Evolutionary conservation across 2,329 filamentous ascomycete genomes (phyloP), one percentile per base, ranked within the genome.

Genomic region (Blastomyces gilchristii): DNA sequence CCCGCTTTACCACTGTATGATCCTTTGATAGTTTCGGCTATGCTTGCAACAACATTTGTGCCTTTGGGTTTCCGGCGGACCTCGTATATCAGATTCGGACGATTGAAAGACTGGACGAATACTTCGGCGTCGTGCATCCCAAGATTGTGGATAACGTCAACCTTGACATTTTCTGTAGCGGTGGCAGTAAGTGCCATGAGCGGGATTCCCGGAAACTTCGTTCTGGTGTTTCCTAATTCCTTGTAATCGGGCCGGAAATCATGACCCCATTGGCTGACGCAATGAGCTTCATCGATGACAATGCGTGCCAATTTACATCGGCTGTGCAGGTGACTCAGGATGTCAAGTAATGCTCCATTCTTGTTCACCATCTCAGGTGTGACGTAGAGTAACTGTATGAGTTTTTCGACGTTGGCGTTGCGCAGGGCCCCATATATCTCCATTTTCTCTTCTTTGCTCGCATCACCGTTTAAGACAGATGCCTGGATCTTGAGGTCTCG

Each of bases 201-300:
- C 0, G 94, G 94, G 2, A 97, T 89, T 1, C 84, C 83, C 0
- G 87, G 86, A 69, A 93, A 93, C 61, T 83, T 84, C 50, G 79
- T 74, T 58, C 93, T 84, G 53, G 97, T 79, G 64, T 86, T 82
- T 37, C 92, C 91, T 3, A 99, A 80, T 39, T 84, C 83, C 75
- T 96, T 96, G 79, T 99, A 99, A 73, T 97, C 93, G 0, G 92
- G 93, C 56, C 95, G 86, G 73, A 99, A 99, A 74, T 99, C 94
- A 69, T 99, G 94, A 0, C 94, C 94, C 94, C 94, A 99, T 79
- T 99, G 92, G 74, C 94, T 97, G 34, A 99, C 93, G 74, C 94
- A 99, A 74, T 99, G 94, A n/a, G 94, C 94, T 77, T 99, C 95
- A 69, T 99, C 94, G 66, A 99, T 96, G 61, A 99, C 94, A 58